Base-by-base conservation (phyloP, 2,329 filamentous ascomycete genomes). In the Chaetomiaceae sp. region DNA sequence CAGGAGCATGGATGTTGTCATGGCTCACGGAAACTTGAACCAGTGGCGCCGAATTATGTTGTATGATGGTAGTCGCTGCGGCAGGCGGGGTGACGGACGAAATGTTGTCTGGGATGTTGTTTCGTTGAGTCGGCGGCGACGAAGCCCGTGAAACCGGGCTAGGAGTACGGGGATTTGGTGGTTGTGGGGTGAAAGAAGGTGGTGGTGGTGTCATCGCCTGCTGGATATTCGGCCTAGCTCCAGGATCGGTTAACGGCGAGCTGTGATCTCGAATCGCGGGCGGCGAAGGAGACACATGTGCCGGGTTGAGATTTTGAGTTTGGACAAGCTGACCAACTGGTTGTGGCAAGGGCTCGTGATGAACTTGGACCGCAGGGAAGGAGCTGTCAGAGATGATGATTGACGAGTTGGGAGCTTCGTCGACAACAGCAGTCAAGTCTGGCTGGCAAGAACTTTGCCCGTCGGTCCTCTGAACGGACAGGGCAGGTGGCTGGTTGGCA, bases 101-200 rank as follows among this genome's bases (percentile, higher is more conserved):
- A 6, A 45, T 12, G 33, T 8, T 31, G n/a, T 37, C n/a, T 8
- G 33, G 10, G 14, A 23, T n/a, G 9, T 35, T 40, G 38, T 13
- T 21, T n/a, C 20, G 30, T 4, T 40, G 47, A 16, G 46, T 37
- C 3, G 45, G 14, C 7, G 41, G 41, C 3, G 50, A 51, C 2
- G 57, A 51, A 17, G 50, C 48, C 3, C 50, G 49, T 5, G 50
- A 54, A 16, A 48, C 21, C 17, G 55, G 52, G 20, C 53, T 55
- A 2, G 54, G 50, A 3, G 37, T 52, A 1, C 40, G 41, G 31
- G 30, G 31, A 30, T 17, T 38, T 9, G 48, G 46, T 10, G 43
- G 45, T 6, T 30, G 44, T 10, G 48, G 37, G 4, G 46, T 27
- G 6, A 39, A 31, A 17, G 48, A 21, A 5, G 42, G 37, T 4